phyloP scores from a whole-genome alignment of 768 basidiomycete species.

The Tricholomella constricta region DNA sequence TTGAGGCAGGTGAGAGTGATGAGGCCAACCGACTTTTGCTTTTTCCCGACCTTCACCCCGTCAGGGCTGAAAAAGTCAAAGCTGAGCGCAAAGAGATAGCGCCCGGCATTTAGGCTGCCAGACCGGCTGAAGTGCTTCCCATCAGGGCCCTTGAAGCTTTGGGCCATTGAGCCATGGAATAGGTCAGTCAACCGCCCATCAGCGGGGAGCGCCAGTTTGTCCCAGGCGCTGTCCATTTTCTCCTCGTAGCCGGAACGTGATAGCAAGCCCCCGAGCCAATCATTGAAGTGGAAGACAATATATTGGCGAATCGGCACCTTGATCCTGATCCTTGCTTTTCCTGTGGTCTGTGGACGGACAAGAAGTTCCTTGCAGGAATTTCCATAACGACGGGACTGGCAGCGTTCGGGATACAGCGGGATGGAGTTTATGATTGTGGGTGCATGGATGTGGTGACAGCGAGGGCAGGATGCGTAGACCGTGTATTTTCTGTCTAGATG shows the following conservation, averaged over 20 bases:
- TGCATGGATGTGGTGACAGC: constrained; percentile 17
- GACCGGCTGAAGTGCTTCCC: constrained; percentile 18
- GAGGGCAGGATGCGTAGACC: constrained; percentile 21
- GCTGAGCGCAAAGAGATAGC: constrained; percentile 30
- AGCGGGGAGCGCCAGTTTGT: not conserved
- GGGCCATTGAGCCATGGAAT: constrained; percentile 26
- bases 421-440: not conserved
- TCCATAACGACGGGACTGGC: constrained; percentile 14
- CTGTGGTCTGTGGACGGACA: constrained; percentile 1
- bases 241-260: constrained; percentile 23
- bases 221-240: constrained; percentile 22
- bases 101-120: constrained; percentile 13
- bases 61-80: constrained; percentile 28
- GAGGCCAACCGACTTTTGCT: constrained; percentile 31
- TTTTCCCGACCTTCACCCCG: not conserved
- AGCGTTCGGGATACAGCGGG: constrained; percentile 4
- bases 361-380: constrained; percentile 9
- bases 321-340: no score
- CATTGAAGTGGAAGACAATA: constrained; percentile 24
- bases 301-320: constrained; percentile 22
- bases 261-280: constrained; percentile 30
- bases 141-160: constrained; percentile 20
- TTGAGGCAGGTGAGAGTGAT: constrained; percentile 37
- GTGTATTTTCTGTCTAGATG: constrained; percentile 16
- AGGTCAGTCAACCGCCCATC: constrained; percentile 21